Evolutionary conservation across 257 asterid species (phyloP).

Genomic region (Primulina eburnea): DNA sequence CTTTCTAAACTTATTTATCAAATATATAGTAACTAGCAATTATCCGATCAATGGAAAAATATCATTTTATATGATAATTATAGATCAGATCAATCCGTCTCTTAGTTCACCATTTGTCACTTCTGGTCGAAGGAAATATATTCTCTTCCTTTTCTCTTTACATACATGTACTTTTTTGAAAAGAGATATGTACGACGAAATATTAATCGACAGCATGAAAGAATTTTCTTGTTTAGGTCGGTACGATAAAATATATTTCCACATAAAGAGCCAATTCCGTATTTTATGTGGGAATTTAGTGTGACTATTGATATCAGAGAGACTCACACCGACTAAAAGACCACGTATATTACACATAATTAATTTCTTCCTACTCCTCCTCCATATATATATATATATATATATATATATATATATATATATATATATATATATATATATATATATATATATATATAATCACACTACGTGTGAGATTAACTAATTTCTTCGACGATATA

Average conservation of each 20-base stretch:
- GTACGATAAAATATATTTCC: not conserved
- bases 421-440: not conserved
- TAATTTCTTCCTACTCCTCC: not conserved
- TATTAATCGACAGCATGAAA: no score
- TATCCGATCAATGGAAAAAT: no score
- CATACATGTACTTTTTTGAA: no score
- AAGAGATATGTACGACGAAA: no score
- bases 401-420: not conserved
- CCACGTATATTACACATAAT: not conserved
- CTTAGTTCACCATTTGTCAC: no score
- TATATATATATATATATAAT: not conserved
- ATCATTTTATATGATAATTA: no score
- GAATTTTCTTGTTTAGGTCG: not conserved
- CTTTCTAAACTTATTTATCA: no score
- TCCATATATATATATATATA: not conserved
- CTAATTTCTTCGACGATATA: not conserved
- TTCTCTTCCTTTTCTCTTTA: no score
- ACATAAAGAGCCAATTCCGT: not conserved
- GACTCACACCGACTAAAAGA: not conserved
- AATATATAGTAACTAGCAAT: no score
- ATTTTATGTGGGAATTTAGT: not conserved
- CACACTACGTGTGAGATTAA: constrained; percentile 17
- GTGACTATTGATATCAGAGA: not conserved
- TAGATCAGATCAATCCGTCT: no score
- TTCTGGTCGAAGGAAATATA: no score